Conservation (phyloP, 352 stramenopile species). For the Phytophthora rubi region DNA sequence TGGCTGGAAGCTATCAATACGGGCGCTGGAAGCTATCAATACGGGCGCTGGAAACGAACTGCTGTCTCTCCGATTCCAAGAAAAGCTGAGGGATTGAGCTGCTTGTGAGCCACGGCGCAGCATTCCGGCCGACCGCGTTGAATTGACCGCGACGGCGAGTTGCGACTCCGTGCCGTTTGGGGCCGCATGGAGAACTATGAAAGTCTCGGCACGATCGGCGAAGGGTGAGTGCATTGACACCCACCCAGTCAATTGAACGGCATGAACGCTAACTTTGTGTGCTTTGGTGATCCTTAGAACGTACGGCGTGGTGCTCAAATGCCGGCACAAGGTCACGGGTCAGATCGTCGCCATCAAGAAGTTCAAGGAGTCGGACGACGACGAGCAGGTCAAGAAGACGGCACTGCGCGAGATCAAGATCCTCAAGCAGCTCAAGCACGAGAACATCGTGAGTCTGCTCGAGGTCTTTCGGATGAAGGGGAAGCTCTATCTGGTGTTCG, state of each 20-base stretch:
- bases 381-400: constrained; percentile 91
- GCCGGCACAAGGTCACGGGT: constrained; percentile 77
- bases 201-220: constrained; percentile 85
- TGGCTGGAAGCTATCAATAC: constrained; percentile 37
- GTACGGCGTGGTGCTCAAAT: constrained; percentile 90
- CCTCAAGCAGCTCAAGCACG: constrained; percentile 87
- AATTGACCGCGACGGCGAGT: constrained; percentile 14
- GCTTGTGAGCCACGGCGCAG: neutral
- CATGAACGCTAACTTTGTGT: neutral
- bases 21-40: constrained; percentile 40
- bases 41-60: constrained; percentile 41
- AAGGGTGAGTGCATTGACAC: constrained; percentile 56
- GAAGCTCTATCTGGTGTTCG: constrained; percentile 89
- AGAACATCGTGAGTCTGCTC: constrained; percentile 89
- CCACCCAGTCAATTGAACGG: neutral
- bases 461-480: constrained; percentile 88
- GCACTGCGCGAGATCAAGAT: constrained; percentile 86
- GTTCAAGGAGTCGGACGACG: constrained; percentile 91
- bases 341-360: constrained; percentile 93
- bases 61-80: constrained; percentile 26
- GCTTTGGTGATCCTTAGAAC: constrained; percentile 44
- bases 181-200: constrained; percentile 88
- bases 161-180: constrained; percentile 6
- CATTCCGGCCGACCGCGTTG: constrained; percentile 1
- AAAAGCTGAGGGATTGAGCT: constrained; percentile 20